phyloP scores from a whole-genome alignment of 129 eudicot species.

The Scalesia atractyloides region DNA sequence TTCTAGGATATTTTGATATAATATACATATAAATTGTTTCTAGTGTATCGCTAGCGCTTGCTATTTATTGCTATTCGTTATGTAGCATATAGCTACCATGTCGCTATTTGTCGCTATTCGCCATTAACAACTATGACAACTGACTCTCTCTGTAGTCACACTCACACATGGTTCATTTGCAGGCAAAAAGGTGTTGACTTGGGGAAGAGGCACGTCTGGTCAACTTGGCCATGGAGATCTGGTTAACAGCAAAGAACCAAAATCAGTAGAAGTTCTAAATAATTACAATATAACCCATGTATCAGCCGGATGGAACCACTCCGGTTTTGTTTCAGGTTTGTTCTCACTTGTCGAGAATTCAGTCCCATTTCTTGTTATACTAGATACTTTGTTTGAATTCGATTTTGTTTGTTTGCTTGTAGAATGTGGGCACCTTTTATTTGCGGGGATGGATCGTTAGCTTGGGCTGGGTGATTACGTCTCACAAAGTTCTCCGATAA shows the following conservation, averaged over 20 bases:
- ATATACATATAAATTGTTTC: too few species aligned
- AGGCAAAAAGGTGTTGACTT: constrained; percentile 76
- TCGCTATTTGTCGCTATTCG: too few species aligned
- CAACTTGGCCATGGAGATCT: constrained; percentile 89
- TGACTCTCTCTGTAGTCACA: background rate
- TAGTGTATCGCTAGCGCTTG: too few species aligned
- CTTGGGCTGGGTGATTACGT: constrained; percentile 80
- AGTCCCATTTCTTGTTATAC: background rate
- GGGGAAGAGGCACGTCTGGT: constrained; percentile 94
- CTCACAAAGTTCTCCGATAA: constrained; percentile 48
- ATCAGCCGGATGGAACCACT: constrained; percentile 98
- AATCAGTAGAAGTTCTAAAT: constrained; percentile 38
- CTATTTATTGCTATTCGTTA: too few species aligned
- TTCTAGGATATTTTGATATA: too few species aligned
- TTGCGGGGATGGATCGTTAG: constrained; percentile 97
- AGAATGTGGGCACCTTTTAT: constrained; percentile 72
- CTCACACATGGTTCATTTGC: constrained; percentile 12
- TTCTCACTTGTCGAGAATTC: constrained; percentile 4
- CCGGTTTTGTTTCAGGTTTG: constrained; percentile 89
- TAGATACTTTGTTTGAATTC: background rate
- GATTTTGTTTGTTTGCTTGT: constrained; percentile 16
- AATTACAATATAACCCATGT: constrained; percentile 46
- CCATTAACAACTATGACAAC: background rate
- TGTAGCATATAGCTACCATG: too few species aligned
- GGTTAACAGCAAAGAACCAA: constrained; percentile 53